Evolutionary conservation across 148 eudicot species (phyloP).

Genomic region (Selenicereus undatus): DNA sequence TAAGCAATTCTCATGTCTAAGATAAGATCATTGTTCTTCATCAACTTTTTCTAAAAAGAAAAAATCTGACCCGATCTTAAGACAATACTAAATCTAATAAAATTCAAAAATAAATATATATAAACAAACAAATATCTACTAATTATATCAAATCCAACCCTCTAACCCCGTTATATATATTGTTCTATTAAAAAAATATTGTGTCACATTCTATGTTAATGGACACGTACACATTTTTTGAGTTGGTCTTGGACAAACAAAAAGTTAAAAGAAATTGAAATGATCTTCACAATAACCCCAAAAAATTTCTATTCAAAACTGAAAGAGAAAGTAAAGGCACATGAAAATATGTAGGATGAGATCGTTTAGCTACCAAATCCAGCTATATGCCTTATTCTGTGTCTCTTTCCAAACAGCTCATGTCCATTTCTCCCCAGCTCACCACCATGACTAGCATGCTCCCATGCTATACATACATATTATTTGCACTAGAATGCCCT

Average conservation of each 20-base stretch:
- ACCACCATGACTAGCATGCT: neutral
- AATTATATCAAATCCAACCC: no score
- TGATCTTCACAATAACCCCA: neutral
- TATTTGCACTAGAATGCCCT: neutral
- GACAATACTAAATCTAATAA: no score
- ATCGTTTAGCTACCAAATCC: constrained; percentile 5
- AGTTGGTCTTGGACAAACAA: neutral
- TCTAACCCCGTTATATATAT: no score
- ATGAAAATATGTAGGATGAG: neutral
- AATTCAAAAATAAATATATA: no score
- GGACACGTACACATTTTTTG: no score
- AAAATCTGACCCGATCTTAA: no score
- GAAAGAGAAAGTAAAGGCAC: constrained; percentile 4
- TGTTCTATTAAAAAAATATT: no score
- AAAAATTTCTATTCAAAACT: neutral
- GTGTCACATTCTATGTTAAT: no score
- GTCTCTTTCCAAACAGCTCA: constrained; percentile 5
- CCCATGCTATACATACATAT: neutral
- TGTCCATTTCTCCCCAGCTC: constrained; percentile 13
- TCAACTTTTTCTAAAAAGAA: no score
- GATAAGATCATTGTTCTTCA: no score
- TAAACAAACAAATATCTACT: no score
- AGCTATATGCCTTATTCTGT: neutral
- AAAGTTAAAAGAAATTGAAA: neutral
- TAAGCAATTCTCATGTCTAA: no score